phyloP scores from a whole-genome alignment of 2,329 filamentous ascomycete species.

The Diaporthe aspalathi region DNA sequence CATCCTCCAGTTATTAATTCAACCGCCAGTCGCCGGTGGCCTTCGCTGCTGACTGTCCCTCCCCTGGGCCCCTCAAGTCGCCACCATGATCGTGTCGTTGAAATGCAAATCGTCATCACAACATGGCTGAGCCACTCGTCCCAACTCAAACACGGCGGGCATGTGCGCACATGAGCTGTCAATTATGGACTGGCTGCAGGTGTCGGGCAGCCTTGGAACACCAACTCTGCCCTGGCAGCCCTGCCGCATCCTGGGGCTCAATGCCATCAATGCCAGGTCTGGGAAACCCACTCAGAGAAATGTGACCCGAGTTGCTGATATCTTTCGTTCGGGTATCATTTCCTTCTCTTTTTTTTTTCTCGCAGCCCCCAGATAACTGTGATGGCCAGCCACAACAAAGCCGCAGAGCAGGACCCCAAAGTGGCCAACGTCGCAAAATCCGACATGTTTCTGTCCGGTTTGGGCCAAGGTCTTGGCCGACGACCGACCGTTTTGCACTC shows the following conservation, averaged over 20 bases:
- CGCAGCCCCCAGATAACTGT: neutral
- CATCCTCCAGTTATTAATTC: constrained; percentile 24
- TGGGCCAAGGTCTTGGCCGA: constrained; percentile 26
- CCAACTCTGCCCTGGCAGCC: neutral
- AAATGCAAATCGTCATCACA: constrained; percentile 34
- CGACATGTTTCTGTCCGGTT: constrained; percentile 16
- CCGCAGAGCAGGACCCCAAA: neutral
- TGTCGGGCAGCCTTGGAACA: too few species aligned
- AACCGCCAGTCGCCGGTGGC: neutral
- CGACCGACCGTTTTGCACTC: constrained; percentile 13
- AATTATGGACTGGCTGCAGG: neutral
- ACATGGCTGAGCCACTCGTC: constrained; percentile 24
- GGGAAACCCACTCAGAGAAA: neutral
- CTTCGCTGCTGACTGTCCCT: neutral
- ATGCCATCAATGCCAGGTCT: neutral
- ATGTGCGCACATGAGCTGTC: constrained; percentile 17
- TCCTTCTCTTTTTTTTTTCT: neutral
- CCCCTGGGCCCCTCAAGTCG: neutral
- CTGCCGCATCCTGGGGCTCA: neutral
- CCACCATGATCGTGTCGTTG: constrained; percentile 16
- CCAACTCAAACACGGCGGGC: neutral
- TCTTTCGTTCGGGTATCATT: too few species aligned
- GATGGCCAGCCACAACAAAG: neutral
- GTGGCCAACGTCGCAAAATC: neutral
- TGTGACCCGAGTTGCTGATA: neutral